phyloP scores from a whole-genome alignment of 768 basidiomycete species.

The Boletus rex-veris region DNA sequence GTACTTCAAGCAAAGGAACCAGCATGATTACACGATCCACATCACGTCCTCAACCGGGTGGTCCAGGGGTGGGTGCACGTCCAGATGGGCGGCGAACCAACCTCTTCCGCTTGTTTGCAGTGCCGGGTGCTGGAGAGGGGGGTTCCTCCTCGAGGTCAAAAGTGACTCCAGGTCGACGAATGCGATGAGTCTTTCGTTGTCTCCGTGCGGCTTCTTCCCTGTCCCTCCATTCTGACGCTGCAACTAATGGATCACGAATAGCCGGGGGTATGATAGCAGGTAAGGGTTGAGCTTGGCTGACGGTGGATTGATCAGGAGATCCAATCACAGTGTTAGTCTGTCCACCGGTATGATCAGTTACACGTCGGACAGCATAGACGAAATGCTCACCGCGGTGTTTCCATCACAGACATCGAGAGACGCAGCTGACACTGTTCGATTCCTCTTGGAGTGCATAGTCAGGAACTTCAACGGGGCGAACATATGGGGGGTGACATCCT shows the following conservation, averaged over 20 bases:
- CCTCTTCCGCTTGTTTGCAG: slow-evolving; percentile 21
- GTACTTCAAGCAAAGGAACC: slow-evolving; percentile 15
- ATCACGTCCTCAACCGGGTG: slow-evolving; percentile 15
- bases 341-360: slow-evolving; percentile 4
- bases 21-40: neutral
- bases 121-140: slow-evolving; percentile 36
- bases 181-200: slow-evolving; percentile 35
- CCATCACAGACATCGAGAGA: slow-evolving; percentile 80
- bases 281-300: slow-evolving; percentile 52
- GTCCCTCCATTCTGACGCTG: slow-evolving; percentile 70
- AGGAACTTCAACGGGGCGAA: slow-evolving; percentile 65
- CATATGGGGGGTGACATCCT: slow-evolving; percentile 42
- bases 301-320: slow-evolving; percentile 68
- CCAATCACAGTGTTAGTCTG: slow-evolving; percentile 72
- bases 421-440: slow-evolving; percentile 66
- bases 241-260: slow-evolving; percentile 58
- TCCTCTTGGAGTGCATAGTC: slow-evolving; percentile 45
- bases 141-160: slow-evolving; percentile 60
- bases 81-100: slow-evolving; percentile 31
- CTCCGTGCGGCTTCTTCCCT: slow-evolving; percentile 51
- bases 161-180: slow-evolving; percentile 61
- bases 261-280: slow-evolving; percentile 47
- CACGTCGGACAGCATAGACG: neutral
- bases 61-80: slow-evolving; percentile 24
- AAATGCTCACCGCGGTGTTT: slow-evolving; percentile 57